Percentiles rank a stretch among this genome's conserved stretches.
Evolutionary conservation across 2,329 filamentous ascomycete genomes (phyloP).

Genomic region (Aspergillus sp.): DNA sequence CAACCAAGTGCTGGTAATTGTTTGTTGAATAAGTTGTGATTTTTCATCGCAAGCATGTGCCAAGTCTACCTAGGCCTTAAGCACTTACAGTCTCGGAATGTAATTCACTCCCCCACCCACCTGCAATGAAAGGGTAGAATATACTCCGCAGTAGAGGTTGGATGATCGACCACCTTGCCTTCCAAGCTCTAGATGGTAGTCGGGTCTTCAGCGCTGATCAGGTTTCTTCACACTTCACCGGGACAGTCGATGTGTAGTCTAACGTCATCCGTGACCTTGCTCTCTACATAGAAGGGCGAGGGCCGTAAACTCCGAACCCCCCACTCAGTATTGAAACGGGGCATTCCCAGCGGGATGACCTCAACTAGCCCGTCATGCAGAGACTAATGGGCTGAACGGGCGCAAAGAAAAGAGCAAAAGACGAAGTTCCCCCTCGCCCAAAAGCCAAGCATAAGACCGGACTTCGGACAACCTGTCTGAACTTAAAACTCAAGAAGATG

Average conservation of each 20-base stretch:
- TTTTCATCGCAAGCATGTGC: not conserved
- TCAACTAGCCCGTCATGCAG: not conserved
- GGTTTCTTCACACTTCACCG: not conserved
- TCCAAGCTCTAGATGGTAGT: not conserved
- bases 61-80: not conserved
- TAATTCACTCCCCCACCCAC: not conserved
- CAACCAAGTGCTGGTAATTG: not conserved
- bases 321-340: not conserved
- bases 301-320: not conserved
- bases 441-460: not conserved
- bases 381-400: not conserved
- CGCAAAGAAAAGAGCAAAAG: not conserved
- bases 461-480: not conserved
- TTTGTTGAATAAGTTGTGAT: not conserved
- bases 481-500: not conserved
- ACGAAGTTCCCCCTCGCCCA: not conserved
- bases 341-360: not conserved
- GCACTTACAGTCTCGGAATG: not conserved
- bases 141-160: not conserved
- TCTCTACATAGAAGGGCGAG: not conserved
- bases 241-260: not conserved
- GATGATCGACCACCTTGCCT: not conserved
- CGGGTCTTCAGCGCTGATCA: not conserved
- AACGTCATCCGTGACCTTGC: not conserved
- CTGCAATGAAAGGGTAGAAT: not conserved